Evolutionary conservation across 345 rosid genomes (phyloP), one percentile per base, ranked within the genome.

Genomic region (Draba incana): DNA sequence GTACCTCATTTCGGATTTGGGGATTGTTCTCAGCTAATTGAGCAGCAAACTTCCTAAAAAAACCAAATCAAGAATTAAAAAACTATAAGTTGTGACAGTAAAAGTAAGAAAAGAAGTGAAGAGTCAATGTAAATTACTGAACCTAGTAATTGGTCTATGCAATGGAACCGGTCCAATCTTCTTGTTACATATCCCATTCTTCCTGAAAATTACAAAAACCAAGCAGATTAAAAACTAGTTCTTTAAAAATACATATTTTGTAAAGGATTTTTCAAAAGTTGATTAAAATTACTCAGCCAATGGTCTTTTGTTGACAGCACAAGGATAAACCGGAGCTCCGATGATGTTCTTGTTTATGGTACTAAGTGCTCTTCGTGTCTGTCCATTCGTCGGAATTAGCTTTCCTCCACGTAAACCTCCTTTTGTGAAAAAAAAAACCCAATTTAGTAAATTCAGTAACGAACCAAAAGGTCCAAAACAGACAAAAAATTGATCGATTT

Each of bases 81-180:
- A 20, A 0, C 1, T 0, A 0, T 0, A 20, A 47, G 9, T 3
- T 47, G 27, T 41, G 24, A 50, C 23, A 54, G n/a, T 38, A 51
- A 41, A 41, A 69, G 1, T 3, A 38, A 5, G 12, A 23, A 53
- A 20, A 20, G 20, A 20, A 20, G 1, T 20, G 20, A 20, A 62
- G 27, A 58, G 37, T 11, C 5, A 35, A 48, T 55, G 16, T n/a
- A 50, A 48, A 55, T 20, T 1, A 52, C 71, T 59, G 12, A 20
- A 54, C 95, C 99, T 85, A 39, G 98, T 94, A 33, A 94, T 78
- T 20, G 98, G 96, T 72, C 96, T 82, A 81, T 91, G 92, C 28
- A 67, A 81, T 6, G 88, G 88, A 53, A 80, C 71, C 42, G 82
- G 78, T 59, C 81, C 84, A 51, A 78, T 79, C 72, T 78, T 84